phyloP scores from a whole-genome alignment of 345 rosid genomes.

The Lepidium africanum region DNA sequence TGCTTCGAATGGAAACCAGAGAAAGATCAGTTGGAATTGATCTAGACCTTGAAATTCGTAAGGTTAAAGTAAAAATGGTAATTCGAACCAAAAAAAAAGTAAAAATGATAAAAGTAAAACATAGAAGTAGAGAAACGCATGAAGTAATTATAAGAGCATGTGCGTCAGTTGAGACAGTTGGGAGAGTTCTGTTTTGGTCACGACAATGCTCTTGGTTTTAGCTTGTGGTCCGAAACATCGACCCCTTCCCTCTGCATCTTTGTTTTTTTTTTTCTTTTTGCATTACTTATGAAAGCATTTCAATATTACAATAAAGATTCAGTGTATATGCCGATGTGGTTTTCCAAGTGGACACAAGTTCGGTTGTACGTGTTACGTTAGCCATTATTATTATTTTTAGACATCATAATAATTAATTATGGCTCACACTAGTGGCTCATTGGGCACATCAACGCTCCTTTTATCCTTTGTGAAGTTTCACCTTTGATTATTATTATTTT shows the following conservation, averaged over 20 bases:
- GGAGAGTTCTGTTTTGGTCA: slow-evolving; percentile 13
- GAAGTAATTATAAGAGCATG: not conserved
- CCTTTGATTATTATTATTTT: no score
- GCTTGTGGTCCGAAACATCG: slow-evolving; percentile 31
- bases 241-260: slow-evolving; percentile 29
- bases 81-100: not conserved
- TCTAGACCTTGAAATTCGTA: not conserved
- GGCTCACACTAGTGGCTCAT: slow-evolving; percentile 10
- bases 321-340: not conserved
- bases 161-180: slow-evolving; percentile 25
- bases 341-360: slow-evolving; percentile 21
- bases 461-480: slow-evolving; percentile 24
- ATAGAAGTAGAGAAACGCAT: not conserved
- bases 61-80: not conserved
- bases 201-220: slow-evolving; percentile 8
- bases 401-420: not conserved
- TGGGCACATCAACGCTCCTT: slow-evolving; percentile 20
- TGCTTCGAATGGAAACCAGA: no score
- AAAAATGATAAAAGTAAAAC: not conserved
- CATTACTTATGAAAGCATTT: not conserved
- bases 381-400: not conserved
- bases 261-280: not conserved
- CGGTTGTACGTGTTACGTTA: slow-evolving; percentile 12
- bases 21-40: not conserved
- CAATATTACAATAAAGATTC: slow-evolving; percentile 6